Conservation (phyloP, 495 filamentous ascomycete species). For the Talaromyces proteolyticus region DNA sequence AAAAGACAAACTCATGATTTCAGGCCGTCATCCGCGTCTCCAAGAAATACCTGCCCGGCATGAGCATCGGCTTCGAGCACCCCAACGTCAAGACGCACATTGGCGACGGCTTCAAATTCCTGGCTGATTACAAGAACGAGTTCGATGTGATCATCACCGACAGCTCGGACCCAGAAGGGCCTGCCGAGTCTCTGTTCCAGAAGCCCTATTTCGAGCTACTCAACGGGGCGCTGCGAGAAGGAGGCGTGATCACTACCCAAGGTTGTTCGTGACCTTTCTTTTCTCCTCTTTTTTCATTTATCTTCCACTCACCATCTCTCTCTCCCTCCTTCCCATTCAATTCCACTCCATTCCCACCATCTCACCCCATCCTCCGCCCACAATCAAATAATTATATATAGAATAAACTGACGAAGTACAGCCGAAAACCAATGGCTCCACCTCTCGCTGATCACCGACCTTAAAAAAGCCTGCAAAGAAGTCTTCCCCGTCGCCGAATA, state of each 20-base stretch:
- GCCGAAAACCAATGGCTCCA: conserved; percentile 99
- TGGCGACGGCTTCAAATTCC: conserved; percentile 97
- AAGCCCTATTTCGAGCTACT: conserved; percentile 98
- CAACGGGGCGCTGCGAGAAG: conserved; percentile 79
- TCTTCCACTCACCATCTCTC: neutral
- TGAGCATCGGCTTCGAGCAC: conserved; percentile 89
- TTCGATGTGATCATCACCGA: conserved; percentile 99
- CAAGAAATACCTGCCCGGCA: conserved; percentile 95
- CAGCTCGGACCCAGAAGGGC: conserved; percentile 93
- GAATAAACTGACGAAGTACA: conserved; percentile 23
- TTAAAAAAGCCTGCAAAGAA: conserved; percentile 94
- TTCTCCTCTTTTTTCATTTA: conserved; percentile 11
- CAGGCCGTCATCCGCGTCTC: conserved; percentile 96
- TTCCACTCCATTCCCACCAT: conserved; percentile 7
- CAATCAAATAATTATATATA: conserved; percentile 3
- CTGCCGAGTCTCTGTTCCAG: conserved; percentile 93
- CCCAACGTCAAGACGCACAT: conserved; percentile 86
- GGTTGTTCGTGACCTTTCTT: conserved; percentile 89
- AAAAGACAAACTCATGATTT: conserved; percentile 1
- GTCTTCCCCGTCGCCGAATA: conserved; percentile 98
- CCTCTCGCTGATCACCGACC: conserved; percentile 77
- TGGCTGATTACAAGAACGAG: conserved; percentile 84
- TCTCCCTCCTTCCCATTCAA: conserved; percentile 8
- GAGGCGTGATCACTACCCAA: conserved; percentile 99
- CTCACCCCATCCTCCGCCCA: neutral